Evolutionary conservation across 2,329 filamentous ascomycete species (phyloP), one percentile per base, ranked within the genome.

Genomic region (Aspergillus hortae): DNA sequence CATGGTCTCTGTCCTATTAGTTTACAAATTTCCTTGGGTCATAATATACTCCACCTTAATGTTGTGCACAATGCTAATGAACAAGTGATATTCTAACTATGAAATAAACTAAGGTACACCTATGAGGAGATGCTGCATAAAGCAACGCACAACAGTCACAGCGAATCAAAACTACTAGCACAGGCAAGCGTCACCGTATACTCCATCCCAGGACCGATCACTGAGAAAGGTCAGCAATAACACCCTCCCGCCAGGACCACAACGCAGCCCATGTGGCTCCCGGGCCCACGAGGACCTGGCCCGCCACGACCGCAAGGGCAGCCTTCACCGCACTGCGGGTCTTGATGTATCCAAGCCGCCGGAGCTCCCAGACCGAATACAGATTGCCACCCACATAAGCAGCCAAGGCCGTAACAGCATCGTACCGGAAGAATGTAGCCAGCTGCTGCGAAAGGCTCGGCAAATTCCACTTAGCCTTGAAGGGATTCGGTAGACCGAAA

Each of bases 181-280:
- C 5, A 38, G 15, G 35, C 14, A 15, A 12, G 12, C 2, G 5
- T 14, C 27, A 30, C 27, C 25, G 10, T 7, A 30, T 30, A 4
- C 10, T 30, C 27, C 3, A 11, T 11, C 10, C 27, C 27, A 30
- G 11, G 6, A 10, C 27, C 23, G 9, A n/a, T 38, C 12, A 38
- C 15, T 17, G 14, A 12, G 35, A 12, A 3, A 38, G 15, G 14
- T 30, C 17, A 17, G 44, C 44, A 46, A 46, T 46, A 1, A 10
- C 12, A 33, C 32, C 27, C 44, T 46, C 44, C n/a, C 44, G 15
- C 44, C 44, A 46, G 25, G 44, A 46, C 44, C 44, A 46, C 44
- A 46, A 35, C 25, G n/a, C 44, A 33, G 44, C 44, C 44, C 44
- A 46, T 7, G 44, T 46, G n/a, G 44, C 44, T 7, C 44, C 44